Evolutionary conservation across 805 yeast genomes (phyloP), one percentile per base, ranked within the genome.

Genomic region (Brettanomyces anomalus): DNA sequence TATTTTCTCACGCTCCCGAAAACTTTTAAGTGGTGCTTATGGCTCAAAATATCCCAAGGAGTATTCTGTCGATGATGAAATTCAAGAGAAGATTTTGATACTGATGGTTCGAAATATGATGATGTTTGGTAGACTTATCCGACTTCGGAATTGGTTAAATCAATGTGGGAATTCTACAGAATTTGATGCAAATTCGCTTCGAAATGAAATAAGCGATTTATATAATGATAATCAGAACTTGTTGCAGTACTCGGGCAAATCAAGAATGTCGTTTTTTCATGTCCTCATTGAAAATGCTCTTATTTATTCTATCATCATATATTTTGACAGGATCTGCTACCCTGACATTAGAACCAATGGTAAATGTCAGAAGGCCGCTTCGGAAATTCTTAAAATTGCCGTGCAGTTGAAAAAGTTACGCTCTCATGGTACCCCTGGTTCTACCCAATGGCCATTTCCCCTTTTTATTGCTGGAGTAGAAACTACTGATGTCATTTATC

Each of bases 141-240:
- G 47, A 15, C 37, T 44, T 17, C 35, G 44, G 15, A 44, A 44
- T 19, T 44, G 47, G 47, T 38, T 44, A 17, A 44, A 44, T 28
- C 47, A 44, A 21, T 44, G 47, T 28, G 47, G 47, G 18, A 44
- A 44, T 32, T 44, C 47, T 7, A 44, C 44, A 16, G 47, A 44
- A 21, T 44, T 44, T 24, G 44, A 44, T 36, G 24, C 44, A 13
- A 21, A 37, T 8, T 41, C 41, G 14, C 28, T 38, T 11, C 13
- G 14, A 19, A 37, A 36, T n/a, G 46, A 43, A 19, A 43, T 43
- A 34, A 34, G 34, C 13, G 30, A 26, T 18, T 37, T 43, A 10
- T 21, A 33, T 18, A 15, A 17, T n/a, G 44, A 43, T 18, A 43
- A 43, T 26, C 36, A 40, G 16, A 39, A 43, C 19, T 24, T 31